Evolutionary conservation across 139 green algal genomes (phyloP).

Genomic region (Desmodesmus armatus): DNA sequence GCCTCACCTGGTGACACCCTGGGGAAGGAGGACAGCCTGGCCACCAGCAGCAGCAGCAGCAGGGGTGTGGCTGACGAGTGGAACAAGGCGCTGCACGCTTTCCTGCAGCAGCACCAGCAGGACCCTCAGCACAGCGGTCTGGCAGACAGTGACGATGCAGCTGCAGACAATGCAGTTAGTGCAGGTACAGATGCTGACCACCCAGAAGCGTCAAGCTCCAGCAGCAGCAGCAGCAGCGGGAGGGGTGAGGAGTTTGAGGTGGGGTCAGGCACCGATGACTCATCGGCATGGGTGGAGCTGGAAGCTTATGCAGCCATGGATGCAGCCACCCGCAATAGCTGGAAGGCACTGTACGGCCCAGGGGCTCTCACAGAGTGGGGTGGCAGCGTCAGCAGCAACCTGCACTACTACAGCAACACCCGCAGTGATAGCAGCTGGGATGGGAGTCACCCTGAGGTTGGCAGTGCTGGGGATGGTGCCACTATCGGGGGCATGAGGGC

Average conservation of each 20-base stretch:
- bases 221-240: background rate
- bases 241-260: background rate
- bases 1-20: too few species aligned
- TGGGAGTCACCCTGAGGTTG: too few species aligned
- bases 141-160: too few species aligned
- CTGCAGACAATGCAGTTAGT: background rate
- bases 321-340: slow-evolving; percentile 31
- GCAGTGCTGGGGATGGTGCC: background rate
- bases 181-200: too few species aligned
- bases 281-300: slow-evolving; percentile 4
- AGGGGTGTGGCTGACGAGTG: background rate
- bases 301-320: slow-evolving; percentile 24
- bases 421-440: too few species aligned
- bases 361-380: slow-evolving; percentile 20
- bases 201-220: background rate
- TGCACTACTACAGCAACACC: too few species aligned
- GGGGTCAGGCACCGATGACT: background rate
- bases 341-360: slow-evolving; percentile 37
- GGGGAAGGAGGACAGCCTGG: too few species aligned
- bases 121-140: background rate
- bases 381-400: slow-evolving; percentile 12
- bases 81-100: background rate
- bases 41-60: background rate
- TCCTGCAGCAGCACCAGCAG: background rate
- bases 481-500: background rate